Evolutionary conservation across 495 filamentous ascomycete genomes (phyloP).

Genomic region (Parathielavia hyrcaniae): DNA sequence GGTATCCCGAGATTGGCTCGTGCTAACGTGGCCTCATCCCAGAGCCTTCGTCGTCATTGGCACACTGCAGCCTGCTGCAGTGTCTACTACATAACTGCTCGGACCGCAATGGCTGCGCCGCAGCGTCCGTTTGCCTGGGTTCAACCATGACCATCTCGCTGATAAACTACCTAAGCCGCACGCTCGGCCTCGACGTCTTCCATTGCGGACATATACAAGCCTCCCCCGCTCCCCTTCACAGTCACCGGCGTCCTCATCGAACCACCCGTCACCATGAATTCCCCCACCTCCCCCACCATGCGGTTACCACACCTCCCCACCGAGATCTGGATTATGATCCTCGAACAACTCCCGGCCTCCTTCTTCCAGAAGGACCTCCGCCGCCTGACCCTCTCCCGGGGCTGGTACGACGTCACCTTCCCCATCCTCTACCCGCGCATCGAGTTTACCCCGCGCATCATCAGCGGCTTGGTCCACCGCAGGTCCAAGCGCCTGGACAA

Average conservation of each 20-base stretch:
- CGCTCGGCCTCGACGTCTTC: no score
- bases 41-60: slow-evolving; percentile 2
- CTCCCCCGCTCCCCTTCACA: no score
- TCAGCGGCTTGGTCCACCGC: slow-evolving; percentile 22
- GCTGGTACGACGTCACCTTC: slow-evolving; percentile 24
- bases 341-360: slow-evolving; percentile 17
- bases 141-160: no score
- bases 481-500: slow-evolving; percentile 12
- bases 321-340: slow-evolving; percentile 24
- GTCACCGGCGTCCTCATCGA: no score
- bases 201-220: no score
- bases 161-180: no score
- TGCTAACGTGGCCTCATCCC: neutral
- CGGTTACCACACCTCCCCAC: slow-evolving; percentile 17
- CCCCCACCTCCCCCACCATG: no score
- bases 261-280: no score
- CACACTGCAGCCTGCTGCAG: neutral
- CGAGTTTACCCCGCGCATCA: slow-evolving; percentile 22
- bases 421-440: slow-evolving; percentile 19
- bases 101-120: neutral
- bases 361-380: slow-evolving; percentile 25
- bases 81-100: no score
- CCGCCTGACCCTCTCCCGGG: slow-evolving; percentile 21
- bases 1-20: slow-evolving; percentile 7
- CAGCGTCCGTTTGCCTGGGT: neutral